A percentile compares a stretch with the other conserved stretches of the same genome.
Evolutionary conservation across 495 filamentous ascomycete species (phyloP).

Genomic region (Lentithecium fluviatile): DNA sequence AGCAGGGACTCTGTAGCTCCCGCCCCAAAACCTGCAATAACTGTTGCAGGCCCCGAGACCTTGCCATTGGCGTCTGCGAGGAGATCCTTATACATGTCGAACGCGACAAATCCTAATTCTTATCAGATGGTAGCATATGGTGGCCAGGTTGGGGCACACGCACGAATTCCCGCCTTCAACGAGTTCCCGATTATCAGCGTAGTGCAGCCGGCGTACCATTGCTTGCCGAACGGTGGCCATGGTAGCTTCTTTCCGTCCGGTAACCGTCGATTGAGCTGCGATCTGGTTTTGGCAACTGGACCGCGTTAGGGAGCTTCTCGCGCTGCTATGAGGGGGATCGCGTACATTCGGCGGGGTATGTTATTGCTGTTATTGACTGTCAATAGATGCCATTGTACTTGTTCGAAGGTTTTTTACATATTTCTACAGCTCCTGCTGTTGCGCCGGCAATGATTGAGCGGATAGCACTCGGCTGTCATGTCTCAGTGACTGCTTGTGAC

Average conservation of each 20-base stretch:
- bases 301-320: constrained; percentile 9
- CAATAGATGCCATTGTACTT: constrained; percentile 1
- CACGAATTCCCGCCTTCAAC: constrained; percentile 90
- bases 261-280: constrained; percentile 86
- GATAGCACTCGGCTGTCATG: constrained; percentile 66
- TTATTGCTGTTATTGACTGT: constrained; percentile 65
- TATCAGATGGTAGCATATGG: neutral
- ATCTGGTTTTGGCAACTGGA: constrained; percentile 87
- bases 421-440: constrained; percentile 90
- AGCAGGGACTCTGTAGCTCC: constrained; percentile 91
- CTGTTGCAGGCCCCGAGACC: constrained; percentile 84
- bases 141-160: constrained; percentile 34
- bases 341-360: constrained; percentile 94
- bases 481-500: neutral
- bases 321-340: neutral
- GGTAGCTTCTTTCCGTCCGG: constrained; percentile 81
- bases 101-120: constrained; percentile 80
- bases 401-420: constrained; percentile 55
- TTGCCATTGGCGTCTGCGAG: constrained; percentile 84
- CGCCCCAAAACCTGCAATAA: constrained; percentile 91
- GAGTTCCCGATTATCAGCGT: constrained; percentile 97
- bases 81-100: constrained; percentile 84
- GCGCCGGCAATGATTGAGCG: constrained; percentile 87
- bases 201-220: constrained; percentile 98
- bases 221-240: constrained; percentile 87